Percentiles rank a stretch among this genome's conserved stretches.
phyloP scores from a whole-genome alignment of 345 rosid species.

The Trapa incisa region DNA sequence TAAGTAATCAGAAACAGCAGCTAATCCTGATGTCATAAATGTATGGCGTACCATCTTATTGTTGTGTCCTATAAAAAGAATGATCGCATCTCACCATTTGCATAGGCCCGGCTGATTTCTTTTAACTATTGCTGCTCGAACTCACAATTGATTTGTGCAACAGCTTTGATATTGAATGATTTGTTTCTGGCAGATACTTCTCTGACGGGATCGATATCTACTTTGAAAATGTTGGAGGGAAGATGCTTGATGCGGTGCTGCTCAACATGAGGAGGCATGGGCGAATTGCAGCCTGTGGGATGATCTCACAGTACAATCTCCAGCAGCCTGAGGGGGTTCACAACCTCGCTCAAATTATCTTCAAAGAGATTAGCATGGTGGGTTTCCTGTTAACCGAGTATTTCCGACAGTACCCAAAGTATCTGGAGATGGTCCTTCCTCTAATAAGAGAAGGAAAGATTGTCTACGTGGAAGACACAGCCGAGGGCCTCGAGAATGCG shows the following conservation, averaged over 20 bases:
- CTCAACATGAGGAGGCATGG: slow-evolving; percentile 18
- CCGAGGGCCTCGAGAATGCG: slow-evolving; percentile 17
- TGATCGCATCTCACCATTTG: too few relatives aligned
- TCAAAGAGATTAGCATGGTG: slow-evolving; percentile 17
- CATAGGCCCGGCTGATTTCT: too few relatives aligned
- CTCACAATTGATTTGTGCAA: too few relatives aligned
- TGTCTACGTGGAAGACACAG: slow-evolving; percentile 16
- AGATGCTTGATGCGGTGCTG: slow-evolving; percentile 24
- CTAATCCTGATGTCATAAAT: too few relatives aligned
- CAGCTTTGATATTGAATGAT: not conserved
- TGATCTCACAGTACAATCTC: slow-evolving; percentile 22
- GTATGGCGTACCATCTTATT: too few relatives aligned
- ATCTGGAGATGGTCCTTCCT: slow-evolving; percentile 14
- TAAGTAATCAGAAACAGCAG: too few relatives aligned
- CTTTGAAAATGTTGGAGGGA: slow-evolving; percentile 25
- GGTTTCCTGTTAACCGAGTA: slow-evolving; percentile 15
- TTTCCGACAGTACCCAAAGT: slow-evolving; percentile 16
- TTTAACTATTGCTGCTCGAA: too few relatives aligned
- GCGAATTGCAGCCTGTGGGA: slow-evolving; percentile 15
- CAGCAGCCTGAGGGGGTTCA: slow-evolving; percentile 17
- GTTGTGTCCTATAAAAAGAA: too few relatives aligned
- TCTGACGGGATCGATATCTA: slow-evolving; percentile 19
- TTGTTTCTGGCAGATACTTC: slow-evolving; percentile 8
- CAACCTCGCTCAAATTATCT: slow-evolving; percentile 10
- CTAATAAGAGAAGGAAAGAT: slow-evolving; percentile 18